Evolutionary conservation across 345 rosid genomes (phyloP), one percentile per base, ranked within the genome.

Genomic region (Eucalyptus tenuipes): DNA sequence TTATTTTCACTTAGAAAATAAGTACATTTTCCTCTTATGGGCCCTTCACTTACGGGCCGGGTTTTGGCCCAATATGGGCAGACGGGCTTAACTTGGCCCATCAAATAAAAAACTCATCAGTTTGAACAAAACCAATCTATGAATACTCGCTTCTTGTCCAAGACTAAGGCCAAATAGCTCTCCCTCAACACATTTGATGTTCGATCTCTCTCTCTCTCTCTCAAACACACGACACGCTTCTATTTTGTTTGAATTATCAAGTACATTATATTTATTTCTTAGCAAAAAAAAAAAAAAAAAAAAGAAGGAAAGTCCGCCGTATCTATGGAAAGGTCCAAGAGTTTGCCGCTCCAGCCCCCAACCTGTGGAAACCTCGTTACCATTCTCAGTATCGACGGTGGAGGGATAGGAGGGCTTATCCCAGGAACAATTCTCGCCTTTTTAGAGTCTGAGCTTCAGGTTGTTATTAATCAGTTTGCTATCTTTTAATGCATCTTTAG

Each of bases 371-470:
- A 90, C 75, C 88, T 89, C n/a, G 88, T 91, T 53, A 90, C 93
- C 15, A 85, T 93, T 66, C 91, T 93, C 47, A 90, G 93, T 81
- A 91, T 94, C 20, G 94, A 92, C 79, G 94, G 93, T 13, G 95
- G 93, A 18, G 94, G 92, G 3, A 90, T 93, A n/a, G 88, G 94
- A 88, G 94, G 94, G 24, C 61, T 93, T 25, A 93, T 93, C 49
- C 91, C 92, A 4, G 90, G 90, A 85, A 90, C 93, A 13, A 89
- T 92, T 75, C 89, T 90, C 55, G 87, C 66, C 33, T 92, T 88
- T 85, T 91, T 92, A 6, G 93, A 93, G 89, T 88, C 89, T 42
- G 88, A 90, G 87, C 91, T 92, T 88, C 91, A 92, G 91, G 93
- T 93, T 64, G 42, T 16, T 22, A 79, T 57, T 48, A 45, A 40